Percentiles rank a stretch among this genome's conserved stretches.
These are phyloP conservation scores for Tetradesmus obliquus DNA, from an alignment of 139 green algal species.

Conservation along the genomic window DNA sequence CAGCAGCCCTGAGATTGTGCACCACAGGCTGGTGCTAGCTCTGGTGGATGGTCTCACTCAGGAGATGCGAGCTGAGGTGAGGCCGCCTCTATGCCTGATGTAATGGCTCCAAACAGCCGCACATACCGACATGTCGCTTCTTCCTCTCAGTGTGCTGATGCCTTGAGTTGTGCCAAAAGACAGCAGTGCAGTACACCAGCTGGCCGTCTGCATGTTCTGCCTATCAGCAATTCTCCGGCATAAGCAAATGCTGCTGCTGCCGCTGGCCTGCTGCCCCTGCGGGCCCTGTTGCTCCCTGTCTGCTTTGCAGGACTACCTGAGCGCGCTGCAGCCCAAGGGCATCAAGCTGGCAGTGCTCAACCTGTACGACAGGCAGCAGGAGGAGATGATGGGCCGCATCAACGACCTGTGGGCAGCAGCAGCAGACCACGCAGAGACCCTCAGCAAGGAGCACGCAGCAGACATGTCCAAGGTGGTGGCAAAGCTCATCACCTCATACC, in stretches of 20 bases:
- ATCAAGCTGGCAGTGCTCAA: constrained; percentile 59
- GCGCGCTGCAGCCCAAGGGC: constrained; percentile 39
- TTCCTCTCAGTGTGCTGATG: background rate
- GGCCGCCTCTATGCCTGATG: background rate
- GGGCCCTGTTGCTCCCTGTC: background rate
- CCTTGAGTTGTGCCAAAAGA: background rate
- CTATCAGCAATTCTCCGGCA: background rate
- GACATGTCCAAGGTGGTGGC: constrained; percentile 23
- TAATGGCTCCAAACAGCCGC: background rate
- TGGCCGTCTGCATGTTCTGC: background rate
- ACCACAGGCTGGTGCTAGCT: constrained; percentile 46
- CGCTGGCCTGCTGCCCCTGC: background rate
- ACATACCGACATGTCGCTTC: background rate
- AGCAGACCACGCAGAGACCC: constrained; percentile 27
- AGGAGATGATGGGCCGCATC: constrained; percentile 51
- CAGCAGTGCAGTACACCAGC: background rate
- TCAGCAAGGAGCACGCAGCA: constrained; percentile 43
- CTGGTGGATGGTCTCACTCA: constrained; percentile 62
- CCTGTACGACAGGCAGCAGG: constrained; percentile 52
- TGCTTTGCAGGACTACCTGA: constrained; percentile 48
- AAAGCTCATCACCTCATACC: constrained; percentile 31
- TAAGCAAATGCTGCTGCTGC: background rate
- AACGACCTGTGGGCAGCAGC: constrained; percentile 40
- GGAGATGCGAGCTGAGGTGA: constrained; percentile 42
- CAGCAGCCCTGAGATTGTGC: background rate